These are phyloP conservation scores for Globisporangium solare DNA, from an alignment of 352 stramenopile genomes.

Conservation along the genomic window DNA sequence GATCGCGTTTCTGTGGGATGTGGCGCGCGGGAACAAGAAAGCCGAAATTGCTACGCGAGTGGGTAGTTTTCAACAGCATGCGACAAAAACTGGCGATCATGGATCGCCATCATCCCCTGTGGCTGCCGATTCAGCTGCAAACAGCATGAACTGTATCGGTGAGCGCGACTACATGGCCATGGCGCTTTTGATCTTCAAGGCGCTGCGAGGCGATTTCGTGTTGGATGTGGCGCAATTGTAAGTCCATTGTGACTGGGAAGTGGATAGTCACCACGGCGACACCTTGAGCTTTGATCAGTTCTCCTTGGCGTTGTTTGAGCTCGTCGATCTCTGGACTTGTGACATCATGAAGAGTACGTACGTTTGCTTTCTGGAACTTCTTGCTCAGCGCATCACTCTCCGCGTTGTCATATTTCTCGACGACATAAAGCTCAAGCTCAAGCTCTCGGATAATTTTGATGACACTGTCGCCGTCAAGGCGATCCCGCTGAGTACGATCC, in stretches of 20 bases:
- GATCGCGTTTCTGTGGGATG: slow-evolving; percentile 64
- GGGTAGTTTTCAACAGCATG: slow-evolving; percentile 4
- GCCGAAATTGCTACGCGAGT: slow-evolving; percentile 13
- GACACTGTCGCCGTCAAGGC: slow-evolving; percentile 67
- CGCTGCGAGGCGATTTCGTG: slow-evolving; percentile 66
- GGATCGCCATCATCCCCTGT: no score
- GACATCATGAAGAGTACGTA: slow-evolving; percentile 70
- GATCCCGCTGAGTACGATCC: slow-evolving; percentile 68
- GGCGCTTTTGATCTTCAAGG: slow-evolving; percentile 81
- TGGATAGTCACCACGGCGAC: slow-evolving; percentile 62
- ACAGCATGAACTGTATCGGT: slow-evolving; percentile 26
- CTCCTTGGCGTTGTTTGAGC: slow-evolving; percentile 62
- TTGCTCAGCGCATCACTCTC: slow-evolving; percentile 60
- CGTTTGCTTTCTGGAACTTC: slow-evolving; percentile 55
- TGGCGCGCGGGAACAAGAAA: slow-evolving; percentile 40
- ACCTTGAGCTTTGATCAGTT: slow-evolving; percentile 60
- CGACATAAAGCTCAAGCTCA: slow-evolving; percentile 58
- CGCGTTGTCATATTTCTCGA: slow-evolving; percentile 72
- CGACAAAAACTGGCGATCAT: not conserved
- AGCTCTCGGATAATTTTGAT: slow-evolving; percentile 73
- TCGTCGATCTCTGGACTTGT: slow-evolving; percentile 81
- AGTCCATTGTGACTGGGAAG: slow-evolving; percentile 76
- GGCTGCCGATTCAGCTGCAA: not conserved
- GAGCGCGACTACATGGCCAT: slow-evolving; percentile 62
- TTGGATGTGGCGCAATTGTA: slow-evolving; percentile 46